Evolutionary conservation across 805 yeast genomes (phyloP).

Genomic region (Barnettozyma pratensis): DNA sequence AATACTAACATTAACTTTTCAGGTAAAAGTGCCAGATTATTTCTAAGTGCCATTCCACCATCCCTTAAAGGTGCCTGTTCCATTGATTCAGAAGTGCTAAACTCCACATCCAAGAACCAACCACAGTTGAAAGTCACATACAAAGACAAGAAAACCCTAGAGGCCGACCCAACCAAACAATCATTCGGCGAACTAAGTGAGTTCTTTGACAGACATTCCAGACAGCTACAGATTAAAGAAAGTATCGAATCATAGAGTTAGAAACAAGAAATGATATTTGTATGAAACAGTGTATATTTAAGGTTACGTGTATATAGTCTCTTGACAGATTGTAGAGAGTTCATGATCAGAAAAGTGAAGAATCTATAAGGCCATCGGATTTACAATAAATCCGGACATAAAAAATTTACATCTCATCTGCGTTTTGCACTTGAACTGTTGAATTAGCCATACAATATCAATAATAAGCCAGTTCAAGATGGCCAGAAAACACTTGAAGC

Average conservation of each 20-base stretch:
- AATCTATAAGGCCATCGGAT: no score
- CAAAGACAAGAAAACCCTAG: slow-evolving; percentile 71
- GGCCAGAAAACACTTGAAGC: slow-evolving; percentile 16
- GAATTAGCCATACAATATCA: background rate
- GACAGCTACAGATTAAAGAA: slow-evolving; percentile 70
- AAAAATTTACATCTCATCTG: slow-evolving; percentile 5
- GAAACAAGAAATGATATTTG: background rate
- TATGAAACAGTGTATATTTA: background rate
- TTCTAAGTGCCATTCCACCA: slow-evolving; percentile 79
- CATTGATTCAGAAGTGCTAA: slow-evolving; percentile 62
- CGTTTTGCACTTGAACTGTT: background rate
- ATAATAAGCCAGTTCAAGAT: background rate
- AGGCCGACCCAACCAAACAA: slow-evolving; percentile 56
- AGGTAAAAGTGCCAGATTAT: slow-evolving; percentile 76
- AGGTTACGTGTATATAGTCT: slow-evolving; percentile 4
- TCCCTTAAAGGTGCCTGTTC: slow-evolving; percentile 53
- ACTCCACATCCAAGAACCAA: slow-evolving; percentile 34
- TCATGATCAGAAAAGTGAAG: background rate
- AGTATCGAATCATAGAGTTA: slow-evolving; percentile 41
- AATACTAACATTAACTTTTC: background rate
- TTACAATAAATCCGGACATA: background rate
- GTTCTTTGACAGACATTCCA: slow-evolving; percentile 74
- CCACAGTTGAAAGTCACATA: slow-evolving; percentile 73
- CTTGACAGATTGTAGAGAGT: background rate
- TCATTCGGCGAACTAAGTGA: slow-evolving; percentile 59